Evolutionary conservation across 73 alveolate genomes (phyloP).

Genomic region (Paraurostyla sp.): DNA sequence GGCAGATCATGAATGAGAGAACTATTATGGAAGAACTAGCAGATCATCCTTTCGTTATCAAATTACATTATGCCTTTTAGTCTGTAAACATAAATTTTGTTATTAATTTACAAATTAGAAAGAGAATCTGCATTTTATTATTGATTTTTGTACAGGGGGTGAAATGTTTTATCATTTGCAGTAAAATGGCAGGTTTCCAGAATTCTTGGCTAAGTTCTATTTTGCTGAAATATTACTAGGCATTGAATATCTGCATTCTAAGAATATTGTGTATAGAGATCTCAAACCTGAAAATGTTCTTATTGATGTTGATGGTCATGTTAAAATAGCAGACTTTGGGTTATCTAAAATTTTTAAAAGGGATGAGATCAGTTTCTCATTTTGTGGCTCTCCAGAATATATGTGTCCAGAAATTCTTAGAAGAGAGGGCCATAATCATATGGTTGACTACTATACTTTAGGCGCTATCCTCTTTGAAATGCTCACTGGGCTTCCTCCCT

Average conservation of each 20-base stretch:
- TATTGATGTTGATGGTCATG: conserved; percentile 78
- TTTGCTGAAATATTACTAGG: conserved; percentile 76
- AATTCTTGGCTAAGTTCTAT: conserved; percentile 73
- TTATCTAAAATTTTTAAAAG: conserved; percentile 64
- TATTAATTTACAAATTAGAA: background rate
- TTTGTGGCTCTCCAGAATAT: conserved; percentile 96
- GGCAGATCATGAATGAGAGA: conserved; percentile 59
- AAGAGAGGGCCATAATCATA: conserved; percentile 84
- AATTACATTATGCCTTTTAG: conserved; percentile 72
- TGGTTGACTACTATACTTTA: conserved; percentile 92
- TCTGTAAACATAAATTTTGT: conserved; percentile 35
- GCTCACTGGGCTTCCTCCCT: conserved; percentile 95
- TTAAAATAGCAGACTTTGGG: conserved; percentile 79
- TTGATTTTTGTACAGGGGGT: conserved; percentile 80
- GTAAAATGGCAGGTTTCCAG: conserved; percentile 54
- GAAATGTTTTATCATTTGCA: conserved; percentile 64
- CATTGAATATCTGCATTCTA: conserved; percentile 74
- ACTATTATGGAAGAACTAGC: conserved; percentile 52
- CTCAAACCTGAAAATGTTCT: conserved; percentile 80
- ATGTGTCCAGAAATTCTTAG: conserved; percentile 91
- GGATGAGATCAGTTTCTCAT: conserved; percentile 79
- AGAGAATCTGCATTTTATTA: conserved; percentile 70
- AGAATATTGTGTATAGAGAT: conserved; percentile 75
- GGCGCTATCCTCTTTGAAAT: conserved; percentile 95
- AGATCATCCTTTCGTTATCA: conserved; percentile 67